These are phyloP conservation scores for Fusarium musae DNA, from an alignment of 2,329 filamentous ascomycete genomes.

Conservation along the genomic window DNA sequence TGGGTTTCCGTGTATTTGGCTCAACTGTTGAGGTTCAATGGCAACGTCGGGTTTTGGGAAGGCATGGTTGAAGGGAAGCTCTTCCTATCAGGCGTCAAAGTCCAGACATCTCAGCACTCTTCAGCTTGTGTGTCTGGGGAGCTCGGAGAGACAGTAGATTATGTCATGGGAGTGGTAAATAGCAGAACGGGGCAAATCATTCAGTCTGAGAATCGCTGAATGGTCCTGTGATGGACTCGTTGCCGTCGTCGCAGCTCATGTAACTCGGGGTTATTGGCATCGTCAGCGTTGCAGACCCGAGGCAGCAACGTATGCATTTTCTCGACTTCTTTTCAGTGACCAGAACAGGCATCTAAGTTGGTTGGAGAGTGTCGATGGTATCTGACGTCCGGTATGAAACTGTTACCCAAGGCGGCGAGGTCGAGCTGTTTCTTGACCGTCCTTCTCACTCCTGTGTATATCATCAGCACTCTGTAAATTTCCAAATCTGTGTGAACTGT, in stretches of 20 bases:
- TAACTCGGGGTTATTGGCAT: not conserved
- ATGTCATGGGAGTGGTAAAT: fast-evolving
- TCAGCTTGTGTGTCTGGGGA: not conserved
- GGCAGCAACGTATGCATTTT: fast-evolving
- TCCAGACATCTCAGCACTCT: not conserved
- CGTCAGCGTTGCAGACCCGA: not conserved
- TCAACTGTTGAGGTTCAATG: not conserved
- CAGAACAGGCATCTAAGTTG: too few relatives aligned
- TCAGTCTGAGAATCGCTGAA: too few relatives aligned
- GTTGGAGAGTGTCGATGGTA: too few relatives aligned
- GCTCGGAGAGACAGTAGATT: not conserved
- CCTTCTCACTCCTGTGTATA: not conserved
- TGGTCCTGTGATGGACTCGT: too few relatives aligned
- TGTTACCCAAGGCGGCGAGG: not conserved
- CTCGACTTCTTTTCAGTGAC: not conserved
- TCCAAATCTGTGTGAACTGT: fast-evolving
- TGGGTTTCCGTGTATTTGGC: too few relatives aligned
- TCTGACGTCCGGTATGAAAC: too few relatives aligned
- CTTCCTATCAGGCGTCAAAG: not conserved
- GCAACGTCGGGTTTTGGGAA: not conserved
- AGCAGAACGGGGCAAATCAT: fast-evolving
- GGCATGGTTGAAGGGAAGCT: not conserved
- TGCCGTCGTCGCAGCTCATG: not conserved
- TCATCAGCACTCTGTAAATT: not conserved
- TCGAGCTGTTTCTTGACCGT: not conserved